A percentile compares a stretch with the other conserved stretches of the same genome.
Evolutionary conservation across 2,329 filamentous ascomycete genomes (phyloP).

Genomic region (Colletotrichum siamense): DNA sequence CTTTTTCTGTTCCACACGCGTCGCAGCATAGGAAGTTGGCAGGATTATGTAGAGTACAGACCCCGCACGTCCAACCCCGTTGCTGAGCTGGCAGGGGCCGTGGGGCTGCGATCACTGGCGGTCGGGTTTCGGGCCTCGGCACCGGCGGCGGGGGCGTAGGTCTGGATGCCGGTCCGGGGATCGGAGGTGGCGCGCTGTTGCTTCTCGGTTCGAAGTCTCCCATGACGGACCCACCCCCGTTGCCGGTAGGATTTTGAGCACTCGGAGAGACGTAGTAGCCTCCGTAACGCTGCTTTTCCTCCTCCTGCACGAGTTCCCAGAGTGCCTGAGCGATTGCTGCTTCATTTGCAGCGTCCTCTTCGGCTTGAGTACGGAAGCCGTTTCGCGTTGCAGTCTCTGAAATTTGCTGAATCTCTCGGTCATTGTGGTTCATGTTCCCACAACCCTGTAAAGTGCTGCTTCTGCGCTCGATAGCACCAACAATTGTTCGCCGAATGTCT

Average conservation of each 20-base stretch:
- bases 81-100: background rate
- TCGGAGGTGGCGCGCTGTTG: conserved; percentile 10
- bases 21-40: conserved; percentile 58
- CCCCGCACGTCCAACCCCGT: conserved; percentile 55
- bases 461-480: conserved; percentile 72
- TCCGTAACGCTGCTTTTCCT: conserved; percentile 65
- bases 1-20: conserved; percentile 50
- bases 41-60: conserved; percentile 65
- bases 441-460: conserved; percentile 75
- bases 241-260: conserved; percentile 56
- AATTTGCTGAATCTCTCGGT: conserved; percentile 69
- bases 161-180: conserved; percentile 2
- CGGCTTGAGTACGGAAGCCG: conserved; percentile 82
- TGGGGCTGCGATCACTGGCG: background rate
- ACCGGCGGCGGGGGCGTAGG: conserved; percentile 25
- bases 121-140: conserved; percentile 12
- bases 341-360: conserved; percentile 90
- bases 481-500: conserved; percentile 76
- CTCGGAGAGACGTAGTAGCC: conserved; percentile 55
- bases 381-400: conserved; percentile 68
- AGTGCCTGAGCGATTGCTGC: conserved; percentile 84
- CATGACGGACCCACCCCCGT: conserved; percentile 38
- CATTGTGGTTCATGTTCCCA: conserved; percentile 72
- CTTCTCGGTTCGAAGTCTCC: conserved; percentile 16
- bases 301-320: conserved; percentile 86